phyloP scores from a whole-genome alignment of 2,329 filamentous ascomycete genomes.

The Colletotrichum tanaceti region DNA sequence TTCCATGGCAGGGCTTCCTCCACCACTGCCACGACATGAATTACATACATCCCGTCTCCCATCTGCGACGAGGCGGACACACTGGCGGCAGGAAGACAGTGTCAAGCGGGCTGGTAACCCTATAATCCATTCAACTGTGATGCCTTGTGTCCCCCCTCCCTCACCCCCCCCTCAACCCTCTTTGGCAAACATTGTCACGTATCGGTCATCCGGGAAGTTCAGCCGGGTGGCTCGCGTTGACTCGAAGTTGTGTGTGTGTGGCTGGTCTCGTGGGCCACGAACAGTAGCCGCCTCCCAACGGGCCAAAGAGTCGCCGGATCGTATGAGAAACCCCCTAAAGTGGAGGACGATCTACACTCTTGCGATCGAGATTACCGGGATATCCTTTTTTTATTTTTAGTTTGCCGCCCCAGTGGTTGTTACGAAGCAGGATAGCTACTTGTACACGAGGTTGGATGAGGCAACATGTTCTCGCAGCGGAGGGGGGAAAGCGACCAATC shows the following conservation, averaged over 20 bases:
- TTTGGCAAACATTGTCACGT: neutral
- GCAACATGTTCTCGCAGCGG: neutral
- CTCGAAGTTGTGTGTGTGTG: constrained; percentile 33
- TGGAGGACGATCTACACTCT: constrained; percentile 23
- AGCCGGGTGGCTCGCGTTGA: constrained; percentile 11
- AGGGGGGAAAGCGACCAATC: neutral
- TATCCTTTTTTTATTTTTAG: neutral
- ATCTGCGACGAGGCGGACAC: neutral
- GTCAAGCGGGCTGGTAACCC: neutral
- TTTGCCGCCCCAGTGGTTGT: too few relatives aligned
- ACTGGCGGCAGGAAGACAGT: neutral
- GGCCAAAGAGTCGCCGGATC: neutral
- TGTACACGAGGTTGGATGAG: constrained; percentile 3
- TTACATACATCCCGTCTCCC: neutral
- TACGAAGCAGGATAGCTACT: neutral
- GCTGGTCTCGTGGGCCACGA: constrained; percentile 2
- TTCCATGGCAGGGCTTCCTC: neutral
- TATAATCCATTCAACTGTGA: neutral
- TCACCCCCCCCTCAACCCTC: neutral
- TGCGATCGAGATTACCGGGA: constrained; percentile 20
- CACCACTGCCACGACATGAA: constrained; percentile 27
- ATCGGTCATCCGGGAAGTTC: constrained; percentile 6
- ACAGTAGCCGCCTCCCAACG: neutral
- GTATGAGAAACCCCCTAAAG: constrained; percentile 9
- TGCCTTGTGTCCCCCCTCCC: neutral